Base-by-base conservation (phyloP, 495 filamentous ascomycete genomes). In the Xanthoparmelia taractica region DNA sequence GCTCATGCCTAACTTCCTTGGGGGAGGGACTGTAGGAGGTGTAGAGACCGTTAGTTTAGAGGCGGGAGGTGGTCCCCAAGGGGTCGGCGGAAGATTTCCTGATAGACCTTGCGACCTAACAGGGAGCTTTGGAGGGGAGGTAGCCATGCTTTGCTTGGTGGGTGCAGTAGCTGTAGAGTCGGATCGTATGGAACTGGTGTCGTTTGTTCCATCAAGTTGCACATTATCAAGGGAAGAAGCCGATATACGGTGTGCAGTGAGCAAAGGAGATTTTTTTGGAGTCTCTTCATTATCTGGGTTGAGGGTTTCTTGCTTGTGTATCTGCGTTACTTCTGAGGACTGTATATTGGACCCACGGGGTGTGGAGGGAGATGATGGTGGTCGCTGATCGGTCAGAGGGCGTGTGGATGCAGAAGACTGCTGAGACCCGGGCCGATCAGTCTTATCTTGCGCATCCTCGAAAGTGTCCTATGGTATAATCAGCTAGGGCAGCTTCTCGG, bases 1-100 rank as follows among this genome's bases (percentile, higher is more conserved):
- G 0, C 91, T 90, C 61, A 88, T 86, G 50, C 86, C 89, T 29
- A 90, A 76, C 71, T 91, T 93, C 71, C 88, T 80, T 10, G 77
- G 52, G 38, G 78, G 68, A 40, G 78, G 68, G 20, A 76, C 65
- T 11, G 78, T 69, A 37, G 74, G 65, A 29, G 73, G 64, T 38
- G 80, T 64, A 6, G 79, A 73, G 29, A 76, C 70, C 13, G 75
- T 75, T 34, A 80, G 75, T 33, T 76, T 65, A 8, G 77, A 63
- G 6, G 80, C 72, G 48, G 73, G 69, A 36, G 81, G 74, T 47
- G 76, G 63, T 38, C 77, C 69, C 81, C 80, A 84, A 65, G 80
- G 78, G 33, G 82, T 71, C n/a, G 80, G 77, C 34, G 83, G 80
- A 31, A 84, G 71, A 50, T 60, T 73, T 20, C 76, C 78, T 8